Percentiles rank a stretch among this genome's conserved stretches.
Evolutionary conservation across 2,329 filamentous ascomycete species (phyloP).

Genomic region (Sclerotiophoma versabilis): DNA sequence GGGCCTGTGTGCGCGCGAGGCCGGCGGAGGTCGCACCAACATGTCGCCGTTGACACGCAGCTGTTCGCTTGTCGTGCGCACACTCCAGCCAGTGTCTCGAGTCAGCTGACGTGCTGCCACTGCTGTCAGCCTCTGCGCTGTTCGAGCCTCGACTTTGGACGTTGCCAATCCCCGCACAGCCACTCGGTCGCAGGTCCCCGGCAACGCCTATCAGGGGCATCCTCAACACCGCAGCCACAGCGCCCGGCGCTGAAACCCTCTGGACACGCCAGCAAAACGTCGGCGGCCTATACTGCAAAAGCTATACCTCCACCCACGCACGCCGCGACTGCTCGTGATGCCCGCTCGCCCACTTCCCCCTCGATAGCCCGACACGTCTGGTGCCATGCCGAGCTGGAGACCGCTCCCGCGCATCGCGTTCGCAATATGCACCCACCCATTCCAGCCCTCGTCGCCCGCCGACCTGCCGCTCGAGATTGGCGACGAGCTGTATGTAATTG

Average conservation of each 20-base stretch:
- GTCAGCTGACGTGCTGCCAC: slow-evolving; percentile 1
- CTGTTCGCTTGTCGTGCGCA: neutral
- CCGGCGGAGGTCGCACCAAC: slow-evolving; percentile 4
- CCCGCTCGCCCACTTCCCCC: slow-evolving; percentile 33
- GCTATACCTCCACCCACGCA: neutral
- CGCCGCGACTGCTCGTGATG: slow-evolving; percentile 39
- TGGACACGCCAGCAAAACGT: neutral
- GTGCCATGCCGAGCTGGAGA: slow-evolving; percentile 73
- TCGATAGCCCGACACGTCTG: slow-evolving; percentile 40
- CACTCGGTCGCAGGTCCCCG: slow-evolving; percentile 2
- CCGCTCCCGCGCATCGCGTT: slow-evolving; percentile 97
- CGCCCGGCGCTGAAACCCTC: slow-evolving; percentile 1
- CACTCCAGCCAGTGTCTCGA: neutral
- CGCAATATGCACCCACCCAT: slow-evolving; percentile 94
- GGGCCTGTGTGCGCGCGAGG: neutral
- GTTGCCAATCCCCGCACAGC: slow-evolving; percentile 12
- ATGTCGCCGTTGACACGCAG: neutral
- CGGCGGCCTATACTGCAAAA: neutral
- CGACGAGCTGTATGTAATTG: slow-evolving; percentile 98
- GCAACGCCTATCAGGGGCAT: slow-evolving; percentile 12
- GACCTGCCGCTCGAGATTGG: slow-evolving; percentile 97
- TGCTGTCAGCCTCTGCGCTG: slow-evolving; percentile 1
- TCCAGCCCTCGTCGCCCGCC: slow-evolving; percentile 82
- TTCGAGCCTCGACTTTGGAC: neutral
- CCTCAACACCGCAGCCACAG: slow-evolving; percentile 1